These are phyloP conservation scores for Bassia scoparia DNA, from an alignment of 148 eudicot species.

Conservation along the genomic window DNA sequence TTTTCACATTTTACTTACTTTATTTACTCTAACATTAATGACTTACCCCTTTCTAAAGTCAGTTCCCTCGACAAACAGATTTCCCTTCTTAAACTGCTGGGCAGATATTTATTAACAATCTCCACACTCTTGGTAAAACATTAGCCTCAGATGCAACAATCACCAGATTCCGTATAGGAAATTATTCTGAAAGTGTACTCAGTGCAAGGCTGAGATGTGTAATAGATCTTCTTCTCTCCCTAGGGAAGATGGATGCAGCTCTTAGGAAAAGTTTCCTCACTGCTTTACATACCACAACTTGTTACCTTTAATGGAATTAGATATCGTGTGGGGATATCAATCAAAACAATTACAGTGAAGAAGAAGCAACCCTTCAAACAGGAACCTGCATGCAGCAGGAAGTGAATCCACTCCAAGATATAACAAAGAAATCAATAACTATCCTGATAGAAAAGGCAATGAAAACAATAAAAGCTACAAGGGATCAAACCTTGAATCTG, in stretches of 20 bases:
- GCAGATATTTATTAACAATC: constrained; percentile 38
- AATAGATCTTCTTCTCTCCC: constrained; percentile 54
- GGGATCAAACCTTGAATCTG: constrained; percentile 43
- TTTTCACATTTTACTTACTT: too few relatives aligned
- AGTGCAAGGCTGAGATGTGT: constrained; percentile 72
- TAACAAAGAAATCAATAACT: constrained; percentile 13
- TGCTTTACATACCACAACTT: constrained; percentile 81
- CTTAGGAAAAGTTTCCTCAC: constrained; percentile 49
- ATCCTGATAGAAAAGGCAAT: not conserved
- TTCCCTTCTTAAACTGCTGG: constrained; percentile 32
- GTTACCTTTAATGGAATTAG: constrained; percentile 59
- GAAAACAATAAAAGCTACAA: constrained; percentile 2
- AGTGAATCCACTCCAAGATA: constrained; percentile 69
- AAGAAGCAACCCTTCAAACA: constrained; percentile 69
- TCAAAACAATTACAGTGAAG: constrained; percentile 61
- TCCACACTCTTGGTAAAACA: constrained; percentile 75
- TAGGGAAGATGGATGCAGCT: constrained; percentile 50
- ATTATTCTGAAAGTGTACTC: constrained; percentile 77
- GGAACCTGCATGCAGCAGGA: constrained; percentile 88
- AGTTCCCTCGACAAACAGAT: constrained; percentile 35
- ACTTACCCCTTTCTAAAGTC: too few relatives aligned
- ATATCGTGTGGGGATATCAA: constrained; percentile 47
- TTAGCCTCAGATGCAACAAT: constrained; percentile 82
- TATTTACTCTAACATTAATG: too few relatives aligned
- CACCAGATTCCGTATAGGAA: constrained; percentile 65